Base-by-base conservation (phyloP, 2,329 filamentous ascomycete species). In the Alternaria rosae region DNA sequence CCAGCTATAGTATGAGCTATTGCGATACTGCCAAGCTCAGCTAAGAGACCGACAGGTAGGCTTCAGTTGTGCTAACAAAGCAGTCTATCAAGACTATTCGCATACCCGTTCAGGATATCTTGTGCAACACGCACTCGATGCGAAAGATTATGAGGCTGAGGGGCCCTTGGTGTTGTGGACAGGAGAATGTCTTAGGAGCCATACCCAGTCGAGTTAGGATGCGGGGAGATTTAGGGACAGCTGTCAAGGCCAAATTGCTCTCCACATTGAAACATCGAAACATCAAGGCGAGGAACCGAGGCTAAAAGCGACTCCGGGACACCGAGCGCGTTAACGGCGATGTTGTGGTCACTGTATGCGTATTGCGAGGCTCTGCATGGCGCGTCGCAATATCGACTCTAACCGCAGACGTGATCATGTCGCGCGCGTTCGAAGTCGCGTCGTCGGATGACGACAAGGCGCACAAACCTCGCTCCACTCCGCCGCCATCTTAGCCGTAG, bases 241-340 rank as follows among this genome's bases (percentile, higher is more conserved):
- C 13, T 32, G 20, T 41, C 35, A 53, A 26, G 47, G 55, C 55
- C 45, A 42, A 58, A 58, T 43, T 58, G 47, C 26, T 42, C 20
- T 43, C 47, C 45, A 30, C 45, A 48, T 57, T n/a, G 44, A 42
- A 57, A 57, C 55, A 48, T 57, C 21, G 44, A 32, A 57, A 57
- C 45, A 52, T 11, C n/a, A 48, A 13, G 47, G 20, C 35, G 6
- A 58, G 48, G 38, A n/a, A 35, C 47, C 20, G 35, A 58, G 23
- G 55, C 55, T 58, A 53, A n/a, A 48, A 17, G 21, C 30, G 21
- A n/a, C 8, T 5, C 12, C 25, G 43, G 30, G 50, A 26, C 5
- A 38, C 21, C 35, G 35, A 17, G 35, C 9, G 35, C 35, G 35
- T 10, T 9, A 17, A 38, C 15, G 9, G 5, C 17, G n/a, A 8